Base-by-base conservation (phyloP, 2,329 filamentous ascomycete species). In the Orbilia ellipsospora region DNA sequence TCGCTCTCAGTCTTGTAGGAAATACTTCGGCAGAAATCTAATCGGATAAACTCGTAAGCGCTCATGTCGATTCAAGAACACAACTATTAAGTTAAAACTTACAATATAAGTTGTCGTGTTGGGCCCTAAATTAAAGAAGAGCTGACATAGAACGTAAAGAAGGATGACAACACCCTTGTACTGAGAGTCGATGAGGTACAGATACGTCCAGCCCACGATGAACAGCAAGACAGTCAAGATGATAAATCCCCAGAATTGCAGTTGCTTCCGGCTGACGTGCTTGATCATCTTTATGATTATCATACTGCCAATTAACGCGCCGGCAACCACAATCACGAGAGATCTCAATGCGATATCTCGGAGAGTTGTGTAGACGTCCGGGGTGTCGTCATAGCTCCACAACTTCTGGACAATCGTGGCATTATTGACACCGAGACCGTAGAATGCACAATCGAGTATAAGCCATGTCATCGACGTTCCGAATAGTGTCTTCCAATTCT, bases 291-390 rank as follows among this genome's bases (percentile, higher is more conserved):
- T 88, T 3, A 93, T 90, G 0, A 90, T 91, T 15, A 92, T 87
- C 90, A 91, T 88, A 78, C 93, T 89, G 61, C 93, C 87, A 78
- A 94, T 92, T 78, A 93, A 83, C 83, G 94, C 93, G 12, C 91
- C 91, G 18, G 92, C 86, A 61, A 91, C 90, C 4, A 88, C 92
- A 82, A 91, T 91, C 84, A 89, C 89, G 77, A 93, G 85, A 81
- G 85, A 86, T 78, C 91, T 82, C 54, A 85, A 83, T 45, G 78
- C 67, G 16, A 51, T 13, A 45, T 42, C 48, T 70, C 76, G 12
- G 61, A 70, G 15, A 20, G 36, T 50, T 16, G 40, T 28, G 48
- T 36, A 50, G 54, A 62, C 20, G 15, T 62, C 59, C 7, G 59
- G 59, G 28, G 50, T 44, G 36, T 52, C 36, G 31, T 42, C 62